These are phyloP conservation scores for Lactifluus echinatus DNA, from an alignment of 768 basidiomycete genomes.

Conservation along the genomic window DNA sequence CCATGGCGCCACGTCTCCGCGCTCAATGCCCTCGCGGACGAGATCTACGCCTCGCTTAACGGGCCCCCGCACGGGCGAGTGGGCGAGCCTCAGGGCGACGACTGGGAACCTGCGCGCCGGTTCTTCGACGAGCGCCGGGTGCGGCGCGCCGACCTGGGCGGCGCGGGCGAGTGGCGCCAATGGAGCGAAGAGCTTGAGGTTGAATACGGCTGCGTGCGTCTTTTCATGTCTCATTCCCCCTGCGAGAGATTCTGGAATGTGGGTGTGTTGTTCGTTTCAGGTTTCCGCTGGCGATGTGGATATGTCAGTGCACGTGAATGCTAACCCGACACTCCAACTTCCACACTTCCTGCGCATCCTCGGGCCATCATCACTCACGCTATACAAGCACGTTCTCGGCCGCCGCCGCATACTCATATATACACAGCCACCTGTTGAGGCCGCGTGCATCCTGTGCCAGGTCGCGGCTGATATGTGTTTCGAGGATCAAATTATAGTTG, in stretches of 20 bases:
- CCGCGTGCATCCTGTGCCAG: conserved; percentile 61
- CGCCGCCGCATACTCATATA: conserved; percentile 72
- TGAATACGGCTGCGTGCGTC: not conserved
- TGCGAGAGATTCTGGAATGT: not conserved
- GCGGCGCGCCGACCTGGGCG: conserved; percentile 40
- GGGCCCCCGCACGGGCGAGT: not conserved
- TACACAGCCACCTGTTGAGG: conserved; percentile 71
- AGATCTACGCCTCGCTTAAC: conserved; percentile 41
- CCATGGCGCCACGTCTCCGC: conserved; percentile 66
- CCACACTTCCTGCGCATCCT: conserved; percentile 68
- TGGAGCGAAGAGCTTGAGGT: conserved; percentile 62
- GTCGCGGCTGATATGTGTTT: conserved; percentile 57
- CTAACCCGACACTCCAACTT: conserved; percentile 59
- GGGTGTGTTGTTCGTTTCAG: not conserved
- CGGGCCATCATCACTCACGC: conserved; percentile 67
- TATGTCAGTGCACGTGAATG: conserved; percentile 16
- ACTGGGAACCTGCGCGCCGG: conserved; percentile 52
- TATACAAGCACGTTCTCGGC: conserved; percentile 73
- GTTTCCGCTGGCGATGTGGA: not conserved
- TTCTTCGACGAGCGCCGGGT: conserved; percentile 63
- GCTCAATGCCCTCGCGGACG: conserved; percentile 49
- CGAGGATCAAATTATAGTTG: conserved; percentile 27
- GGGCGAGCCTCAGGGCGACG: conserved; percentile 40
- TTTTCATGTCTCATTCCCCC: not conserved
- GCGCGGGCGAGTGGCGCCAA: conserved; percentile 53